phyloP scores from a whole-genome alignment of 2,329 filamentous ascomycete genomes.

The Beauveria rudraprayagi region DNA sequence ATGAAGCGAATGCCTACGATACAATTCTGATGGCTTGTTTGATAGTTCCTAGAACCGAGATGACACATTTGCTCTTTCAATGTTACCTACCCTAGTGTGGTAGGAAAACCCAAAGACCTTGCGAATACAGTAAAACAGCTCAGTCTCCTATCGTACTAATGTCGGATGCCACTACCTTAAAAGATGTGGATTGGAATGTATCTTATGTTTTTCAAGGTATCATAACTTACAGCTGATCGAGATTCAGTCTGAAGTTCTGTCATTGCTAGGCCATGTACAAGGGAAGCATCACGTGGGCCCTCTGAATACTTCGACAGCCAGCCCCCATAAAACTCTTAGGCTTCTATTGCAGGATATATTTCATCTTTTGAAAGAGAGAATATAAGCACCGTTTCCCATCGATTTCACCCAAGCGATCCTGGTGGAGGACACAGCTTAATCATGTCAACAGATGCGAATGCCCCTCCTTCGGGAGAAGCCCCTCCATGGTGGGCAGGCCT shows the following conservation, averaged over 20 bases:
- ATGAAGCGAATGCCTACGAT: constrained; percentile 44
- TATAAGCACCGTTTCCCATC: background rate
- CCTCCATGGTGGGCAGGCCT: constrained; percentile 33
- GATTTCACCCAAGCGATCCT: background rate
- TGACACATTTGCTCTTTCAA: constrained; percentile 35
- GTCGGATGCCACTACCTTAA: too few relatives aligned
- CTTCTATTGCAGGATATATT: background rate
- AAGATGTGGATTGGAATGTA: too few relatives aligned
- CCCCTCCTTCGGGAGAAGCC: constrained; percentile 13
- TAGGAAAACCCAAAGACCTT: constrained; percentile 17
- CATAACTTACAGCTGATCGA: too few relatives aligned
- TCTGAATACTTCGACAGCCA: too few relatives aligned
- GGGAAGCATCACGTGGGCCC: too few relatives aligned
- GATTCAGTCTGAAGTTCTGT: too few relatives aligned
- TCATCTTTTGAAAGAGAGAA: background rate
- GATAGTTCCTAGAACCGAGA: constrained; percentile 29
- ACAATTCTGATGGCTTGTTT: constrained; percentile 40
- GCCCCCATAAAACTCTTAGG: too few relatives aligned
- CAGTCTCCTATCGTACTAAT: too few relatives aligned
- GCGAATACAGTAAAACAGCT: too few relatives aligned
- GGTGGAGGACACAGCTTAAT: background rate
- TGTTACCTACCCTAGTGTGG: too few relatives aligned
- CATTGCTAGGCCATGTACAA: too few relatives aligned
- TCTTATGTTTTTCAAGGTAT: too few relatives aligned
- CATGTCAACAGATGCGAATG: constrained; percentile 1